Percentiles rank a stretch among this genome's conserved stretches.
phyloP scores from a whole-genome alignment of 495 filamentous ascomycete genomes.

The Annulohypoxylon moriforme region DNA sequence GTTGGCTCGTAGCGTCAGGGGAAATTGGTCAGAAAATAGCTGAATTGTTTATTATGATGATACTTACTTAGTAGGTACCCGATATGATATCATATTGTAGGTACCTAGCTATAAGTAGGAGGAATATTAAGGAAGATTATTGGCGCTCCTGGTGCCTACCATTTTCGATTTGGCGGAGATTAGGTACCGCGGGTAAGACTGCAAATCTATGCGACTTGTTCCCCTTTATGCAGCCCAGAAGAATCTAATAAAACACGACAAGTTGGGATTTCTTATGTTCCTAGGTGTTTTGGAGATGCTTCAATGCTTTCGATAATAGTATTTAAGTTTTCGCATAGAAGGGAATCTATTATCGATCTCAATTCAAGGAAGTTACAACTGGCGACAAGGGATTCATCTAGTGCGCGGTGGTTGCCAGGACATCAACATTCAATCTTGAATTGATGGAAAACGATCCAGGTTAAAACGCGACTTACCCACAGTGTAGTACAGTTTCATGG shows the following conservation, averaged over 20 bases:
- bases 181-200: slow-evolving; percentile 6
- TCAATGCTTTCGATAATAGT: neutral
- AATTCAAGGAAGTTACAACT: neutral
- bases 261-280: neutral
- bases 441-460: slow-evolving; percentile 1
- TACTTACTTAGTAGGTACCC: too few species aligned
- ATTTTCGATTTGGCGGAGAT: slow-evolving; percentile 16
- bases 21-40: neutral
- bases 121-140: neutral
- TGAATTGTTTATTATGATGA: slow-evolving; percentile 8
- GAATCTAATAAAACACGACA: neutral
- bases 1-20: neutral
- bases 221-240: slow-evolving; percentile 15
- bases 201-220: neutral
- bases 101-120: neutral
- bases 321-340: neutral
- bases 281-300: neutral
- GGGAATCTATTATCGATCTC: neutral
- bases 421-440: neutral
- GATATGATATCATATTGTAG: slow-evolving; percentile 16
- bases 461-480: slow-evolving; percentile 6
- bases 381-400: slow-evolving; percentile 14
- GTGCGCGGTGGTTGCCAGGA: slow-evolving; percentile 27
- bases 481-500: slow-evolving; percentile 9
- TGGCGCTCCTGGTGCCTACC: neutral